Evolutionary conservation across 2,329 filamentous ascomycete genomes (phyloP), one percentile per base, ranked within the genome.

Genomic region (Sarocladium brachiariae): DNA sequence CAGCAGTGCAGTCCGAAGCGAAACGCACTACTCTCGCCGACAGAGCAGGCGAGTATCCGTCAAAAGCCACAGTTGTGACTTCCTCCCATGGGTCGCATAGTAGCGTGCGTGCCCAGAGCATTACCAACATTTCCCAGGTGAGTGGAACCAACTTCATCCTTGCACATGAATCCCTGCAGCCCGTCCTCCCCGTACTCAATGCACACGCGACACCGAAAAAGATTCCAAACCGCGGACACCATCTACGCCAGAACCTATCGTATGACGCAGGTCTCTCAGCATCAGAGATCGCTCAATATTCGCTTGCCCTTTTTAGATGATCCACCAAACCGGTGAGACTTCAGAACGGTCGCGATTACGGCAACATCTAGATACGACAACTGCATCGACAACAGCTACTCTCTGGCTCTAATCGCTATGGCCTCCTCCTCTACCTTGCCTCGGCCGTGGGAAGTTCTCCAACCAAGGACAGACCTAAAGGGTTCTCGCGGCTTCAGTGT

Each of bases 1-100:
- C 55, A 83, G 80, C 73, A 49, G 57, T 68, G 19, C 72, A 80
- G 58, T 73, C 81, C 18, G 75, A 81, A 47, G 60, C 79, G 2
- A 86, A 86, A 65, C 73, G 82, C 51, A 81, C 81, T 59, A 79
- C 77, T 13, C 65, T 83, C 23, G 66, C 65, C 18, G 78, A 84
- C 51, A 71, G 72, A 56, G 78, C 74, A 27, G 74, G 65, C 54
- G 80, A 85, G 53, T 75, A 72, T 53, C 64, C 68, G 16, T 35
- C 69, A 27, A 71, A 65, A 52, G 64, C 67, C 39, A 62, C 71
- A 13, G 63, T 66, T 47, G 61, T 65, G 27, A 62, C 69, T 53
- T 67, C 71, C 68, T 31, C 64, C 66, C 3, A n/a, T 23, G 19
- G 23, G 24, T 14, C 46, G 6, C 33, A 49, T 21, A 16, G 18